Conservation (phyloP, 352 stramenopile species). For the Globisporangium camurandrum region DNA sequence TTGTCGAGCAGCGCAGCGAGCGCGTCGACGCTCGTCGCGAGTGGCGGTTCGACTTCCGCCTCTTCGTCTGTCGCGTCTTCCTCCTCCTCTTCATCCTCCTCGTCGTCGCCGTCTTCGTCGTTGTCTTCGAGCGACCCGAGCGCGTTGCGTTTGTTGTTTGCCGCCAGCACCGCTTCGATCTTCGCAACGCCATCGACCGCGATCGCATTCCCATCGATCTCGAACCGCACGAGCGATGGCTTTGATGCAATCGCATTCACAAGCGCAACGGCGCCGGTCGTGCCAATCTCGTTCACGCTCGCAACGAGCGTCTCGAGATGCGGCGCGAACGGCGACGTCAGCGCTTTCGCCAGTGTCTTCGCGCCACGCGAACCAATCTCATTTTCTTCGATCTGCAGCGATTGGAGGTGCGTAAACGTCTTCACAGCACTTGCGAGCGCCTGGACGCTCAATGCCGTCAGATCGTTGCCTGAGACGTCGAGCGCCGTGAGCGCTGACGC, state of each 20-base stretch:
- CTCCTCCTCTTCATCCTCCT: slow-evolving; percentile 44
- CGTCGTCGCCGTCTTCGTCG: slow-evolving; percentile 71
- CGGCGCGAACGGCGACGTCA: slow-evolving; percentile 42
- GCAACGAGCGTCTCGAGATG: slow-evolving; percentile 74
- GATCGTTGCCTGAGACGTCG: slow-evolving; percentile 92
- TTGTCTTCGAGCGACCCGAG: slow-evolving; percentile 79
- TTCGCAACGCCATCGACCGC: slow-evolving; percentile 47
- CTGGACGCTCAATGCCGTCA: slow-evolving; percentile 63
- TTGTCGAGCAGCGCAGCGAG: slow-evolving; percentile 39
- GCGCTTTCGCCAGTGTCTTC: slow-evolving; percentile 54
- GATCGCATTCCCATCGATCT: slow-evolving; percentile 82
- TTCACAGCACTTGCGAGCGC: slow-evolving; percentile 38
- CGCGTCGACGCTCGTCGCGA: slow-evolving; percentile 27
- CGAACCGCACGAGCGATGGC: slow-evolving; percentile 35
- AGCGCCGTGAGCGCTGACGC: slow-evolving; percentile 47
- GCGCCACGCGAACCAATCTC: slow-evolving; percentile 87
- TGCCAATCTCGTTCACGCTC: slow-evolving; percentile 87
- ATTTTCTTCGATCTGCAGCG: slow-evolving; percentile 91
- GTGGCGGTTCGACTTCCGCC: slow-evolving; percentile 25
- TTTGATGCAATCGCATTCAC: slow-evolving; percentile 55
- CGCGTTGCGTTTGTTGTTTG: slow-evolving; percentile 42
- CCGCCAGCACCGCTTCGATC: slow-evolving; percentile 42
- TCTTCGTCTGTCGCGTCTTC: slow-evolving; percentile 24
- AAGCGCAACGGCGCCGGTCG: slow-evolving; percentile 81
- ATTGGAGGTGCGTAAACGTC: slow-evolving; percentile 48